Conservation (phyloP, 257 asterid species). For the Gentiana macrophylla region DNA sequence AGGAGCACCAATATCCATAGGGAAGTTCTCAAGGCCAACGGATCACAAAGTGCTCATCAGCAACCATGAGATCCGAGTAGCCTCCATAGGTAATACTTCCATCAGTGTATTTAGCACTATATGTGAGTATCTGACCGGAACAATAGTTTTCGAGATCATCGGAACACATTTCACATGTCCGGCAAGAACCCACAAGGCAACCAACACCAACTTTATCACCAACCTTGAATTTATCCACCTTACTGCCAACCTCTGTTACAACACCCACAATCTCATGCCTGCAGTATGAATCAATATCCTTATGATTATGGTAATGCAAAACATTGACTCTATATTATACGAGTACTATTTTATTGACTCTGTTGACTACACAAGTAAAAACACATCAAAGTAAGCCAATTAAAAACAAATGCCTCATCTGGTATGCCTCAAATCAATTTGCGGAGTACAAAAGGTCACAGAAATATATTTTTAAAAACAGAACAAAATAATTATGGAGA, state of each 20-base stretch:
- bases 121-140: background rate
- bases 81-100: constrained; percentile 27
- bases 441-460: no score
- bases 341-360: no score
- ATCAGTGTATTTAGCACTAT: background rate
- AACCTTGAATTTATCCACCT: constrained; percentile 32
- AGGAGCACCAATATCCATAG: constrained; percentile 37
- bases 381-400: no score
- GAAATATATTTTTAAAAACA: no score
- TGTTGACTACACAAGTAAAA: no score
- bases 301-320: no score
- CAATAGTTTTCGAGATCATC: constrained; percentile 19
- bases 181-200: constrained; percentile 12
- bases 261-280: constrained; percentile 23
- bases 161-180: constrained; percentile 11
- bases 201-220: constrained; percentile 23
- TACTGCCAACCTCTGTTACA: constrained; percentile 30
- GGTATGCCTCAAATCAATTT: no score
- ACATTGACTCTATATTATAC: no score
- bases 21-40: constrained; percentile 39
- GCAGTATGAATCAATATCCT: background rate
- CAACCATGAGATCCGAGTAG: constrained; percentile 33
- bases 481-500: no score
- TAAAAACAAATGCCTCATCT: no score
- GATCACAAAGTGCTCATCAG: constrained; percentile 30